Base-by-base conservation (phyloP, 345 rosid genomes). In the Raphanus sativus region DNA sequence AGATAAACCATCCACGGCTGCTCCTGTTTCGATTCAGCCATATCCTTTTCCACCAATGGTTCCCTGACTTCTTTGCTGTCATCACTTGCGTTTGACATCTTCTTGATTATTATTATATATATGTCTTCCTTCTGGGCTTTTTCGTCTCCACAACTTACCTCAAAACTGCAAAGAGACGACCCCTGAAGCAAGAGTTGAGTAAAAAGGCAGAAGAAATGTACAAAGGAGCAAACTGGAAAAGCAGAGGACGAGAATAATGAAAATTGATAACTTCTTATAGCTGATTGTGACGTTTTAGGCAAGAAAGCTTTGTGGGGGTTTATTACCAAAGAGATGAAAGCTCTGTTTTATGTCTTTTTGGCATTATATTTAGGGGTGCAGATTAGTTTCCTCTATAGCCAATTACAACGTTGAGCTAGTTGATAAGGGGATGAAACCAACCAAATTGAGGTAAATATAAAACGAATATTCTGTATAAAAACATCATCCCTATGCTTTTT, bases 1-100 rank as follows among this genome's bases (percentile, higher is more conserved):
- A 91, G 78, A 69, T 94, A 94, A 77, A 89, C 91, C 92, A 87
- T 94, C 89, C 90, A 77, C 3, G 81, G 77, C 62, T 76, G 83
- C 25, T 75, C 89, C 12, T 71, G 79, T 75, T 78, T 77, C 79
- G 81, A 67, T 63, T 13, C 81, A 42, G 69, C 50, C 76, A 25
- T 50, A 48, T 66, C 63, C 81, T 79, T 81, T 54, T 25, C 60
- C 6, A 79, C 67, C 67, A 79, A 62, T 40, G 82, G 55, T 40
- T 79, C 77, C 34, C 58, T 40, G 58, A 62, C 77, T 65, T 65
- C 67, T 42, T 62, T 33, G 64, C 63, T 54, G 5, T 61, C 82
- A 62, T 68, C 78, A 69, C 66, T 79, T 63, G 13, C 61, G 67
- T 54, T 63, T 9, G 75, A 67, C 78, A 62, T 62, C 74, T 73